Evolutionary conservation across 495 filamentous ascomycete species (phyloP).

Genomic region (Aspergillus conjunctus): DNA sequence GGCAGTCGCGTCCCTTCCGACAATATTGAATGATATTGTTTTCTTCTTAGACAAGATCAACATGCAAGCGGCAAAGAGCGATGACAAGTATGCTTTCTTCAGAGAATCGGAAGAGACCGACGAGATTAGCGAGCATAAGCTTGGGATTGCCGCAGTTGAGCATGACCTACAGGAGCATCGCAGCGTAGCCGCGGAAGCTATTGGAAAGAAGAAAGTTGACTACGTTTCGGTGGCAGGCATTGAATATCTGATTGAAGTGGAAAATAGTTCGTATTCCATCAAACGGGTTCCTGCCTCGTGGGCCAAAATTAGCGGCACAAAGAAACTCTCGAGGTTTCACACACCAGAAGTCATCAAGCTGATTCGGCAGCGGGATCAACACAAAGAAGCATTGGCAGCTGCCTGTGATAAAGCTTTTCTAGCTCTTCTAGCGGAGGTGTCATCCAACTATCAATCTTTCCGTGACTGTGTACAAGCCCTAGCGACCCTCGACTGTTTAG

Average conservation of each 20-base stretch:
- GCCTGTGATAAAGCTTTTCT: slow-evolving; percentile 88
- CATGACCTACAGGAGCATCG: slow-evolving; percentile 81
- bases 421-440: slow-evolving; percentile 68
- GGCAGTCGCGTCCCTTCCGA: slow-evolving; percentile 75
- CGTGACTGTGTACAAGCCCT: slow-evolving; percentile 86
- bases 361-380: slow-evolving; percentile 87
- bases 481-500: slow-evolving; percentile 84
- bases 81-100: slow-evolving; percentile 96
- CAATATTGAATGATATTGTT: slow-evolving; percentile 68
- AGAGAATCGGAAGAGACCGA: slow-evolving; percentile 82
- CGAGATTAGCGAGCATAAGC: slow-evolving; percentile 79
- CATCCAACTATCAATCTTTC: slow-evolving; percentile 80
- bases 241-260: slow-evolving; percentile 91
- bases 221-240: slow-evolving; percentile 86
- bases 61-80: slow-evolving; percentile 73
- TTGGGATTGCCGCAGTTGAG: slow-evolving; percentile 91
- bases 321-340: slow-evolving; percentile 90
- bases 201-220: slow-evolving; percentile 67
- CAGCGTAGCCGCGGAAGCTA: slow-evolving; percentile 64
- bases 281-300: slow-evolving; percentile 90
- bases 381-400: slow-evolving; percentile 88
- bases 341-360: slow-evolving; percentile 84
- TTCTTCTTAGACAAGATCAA: slow-evolving; percentile 84
- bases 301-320: slow-evolving; percentile 92
- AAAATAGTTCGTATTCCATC: slow-evolving; percentile 68